phyloP scores from a whole-genome alignment of 768 basidiomycete genomes.

The Amanita fuliginea region DNA sequence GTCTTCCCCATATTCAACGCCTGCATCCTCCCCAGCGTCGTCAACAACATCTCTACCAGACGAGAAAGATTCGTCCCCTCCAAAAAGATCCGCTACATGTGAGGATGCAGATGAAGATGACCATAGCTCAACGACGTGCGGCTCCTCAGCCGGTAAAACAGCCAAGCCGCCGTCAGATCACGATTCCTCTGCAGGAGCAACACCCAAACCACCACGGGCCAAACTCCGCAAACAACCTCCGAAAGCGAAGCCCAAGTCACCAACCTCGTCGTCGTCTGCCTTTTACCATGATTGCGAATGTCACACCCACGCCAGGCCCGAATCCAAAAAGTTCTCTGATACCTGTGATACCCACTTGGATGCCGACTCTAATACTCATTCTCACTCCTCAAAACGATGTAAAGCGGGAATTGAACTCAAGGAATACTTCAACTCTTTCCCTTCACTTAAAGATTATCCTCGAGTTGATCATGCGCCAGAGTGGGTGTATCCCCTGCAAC shows the following conservation, averaged over 20 bases:
- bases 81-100: neutral
- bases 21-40: slow-evolving; percentile 9
- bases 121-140: neutral
- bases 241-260: slow-evolving; percentile 3
- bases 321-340: neutral
- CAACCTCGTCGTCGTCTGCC: neutral
- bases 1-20: slow-evolving; percentile 3
- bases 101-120: slow-evolving; percentile 6
- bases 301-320: slow-evolving; percentile 11
- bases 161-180: neutral
- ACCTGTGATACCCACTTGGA: neutral
- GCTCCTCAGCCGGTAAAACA: neutral
- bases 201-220: slow-evolving; percentile 11
- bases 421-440: slow-evolving; percentile 10
- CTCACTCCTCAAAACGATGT: neutral
- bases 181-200: neutral
- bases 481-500: slow-evolving; percentile 35
- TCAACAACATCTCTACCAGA: slow-evolving; percentile 3
- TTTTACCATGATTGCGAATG: slow-evolving; percentile 1
- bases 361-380: neutral
- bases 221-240: slow-evolving; percentile 16
- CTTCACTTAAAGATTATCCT: slow-evolving; percentile 8
- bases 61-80: neutral
- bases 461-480: slow-evolving; percentile 20
- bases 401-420: neutral